These are phyloP conservation scores for Dioszegia aurantiaca DNA, from an alignment of 768 basidiomycete genomes.

Conservation along the genomic window DNA sequence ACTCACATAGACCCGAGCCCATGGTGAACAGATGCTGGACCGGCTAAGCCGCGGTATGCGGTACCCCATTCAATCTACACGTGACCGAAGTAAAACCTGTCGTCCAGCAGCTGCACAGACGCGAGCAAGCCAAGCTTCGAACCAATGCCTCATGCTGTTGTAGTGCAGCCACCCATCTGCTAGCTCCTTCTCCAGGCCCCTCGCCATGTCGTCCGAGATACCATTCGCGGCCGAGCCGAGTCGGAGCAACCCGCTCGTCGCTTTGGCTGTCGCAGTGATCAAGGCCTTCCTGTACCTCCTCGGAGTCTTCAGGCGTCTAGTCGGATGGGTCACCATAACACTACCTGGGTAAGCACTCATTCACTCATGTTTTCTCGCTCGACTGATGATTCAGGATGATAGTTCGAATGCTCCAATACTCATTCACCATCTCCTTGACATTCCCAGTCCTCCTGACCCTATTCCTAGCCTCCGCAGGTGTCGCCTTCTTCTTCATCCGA, in stretches of 20 bases:
- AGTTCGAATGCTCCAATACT: conserved; percentile 50
- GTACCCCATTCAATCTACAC: too few species aligned
- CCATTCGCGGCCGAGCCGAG: not conserved
- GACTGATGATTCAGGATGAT: conserved; percentile 38
- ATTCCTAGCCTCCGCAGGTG: conserved; percentile 65
- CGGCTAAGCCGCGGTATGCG: too few species aligned
- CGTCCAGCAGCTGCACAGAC: too few species aligned
- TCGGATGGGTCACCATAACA: conserved; percentile 78
- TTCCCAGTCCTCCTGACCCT: conserved; percentile 86
- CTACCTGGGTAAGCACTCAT: conserved; percentile 69
- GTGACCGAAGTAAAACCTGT: conserved; percentile 1
- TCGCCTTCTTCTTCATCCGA: conserved; percentile 78
- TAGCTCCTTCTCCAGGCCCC: too few species aligned
- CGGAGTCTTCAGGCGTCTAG: conserved; percentile 52
- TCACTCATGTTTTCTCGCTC: too few species aligned
- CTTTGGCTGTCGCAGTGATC: conserved; percentile 45
- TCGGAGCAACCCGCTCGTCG: conserved; percentile 39
- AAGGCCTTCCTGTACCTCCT: conserved; percentile 49
- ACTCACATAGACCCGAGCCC: too few species aligned
- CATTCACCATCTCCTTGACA: conserved; percentile 63
- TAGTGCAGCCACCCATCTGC: too few species aligned
- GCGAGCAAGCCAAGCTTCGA: too few species aligned
- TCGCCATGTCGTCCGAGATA: too few species aligned
- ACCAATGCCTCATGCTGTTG: too few species aligned
- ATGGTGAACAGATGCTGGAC: too few species aligned